Conservation (phyloP, 352 stramenopile genomes). For the Phytophthora sp. region DNA sequence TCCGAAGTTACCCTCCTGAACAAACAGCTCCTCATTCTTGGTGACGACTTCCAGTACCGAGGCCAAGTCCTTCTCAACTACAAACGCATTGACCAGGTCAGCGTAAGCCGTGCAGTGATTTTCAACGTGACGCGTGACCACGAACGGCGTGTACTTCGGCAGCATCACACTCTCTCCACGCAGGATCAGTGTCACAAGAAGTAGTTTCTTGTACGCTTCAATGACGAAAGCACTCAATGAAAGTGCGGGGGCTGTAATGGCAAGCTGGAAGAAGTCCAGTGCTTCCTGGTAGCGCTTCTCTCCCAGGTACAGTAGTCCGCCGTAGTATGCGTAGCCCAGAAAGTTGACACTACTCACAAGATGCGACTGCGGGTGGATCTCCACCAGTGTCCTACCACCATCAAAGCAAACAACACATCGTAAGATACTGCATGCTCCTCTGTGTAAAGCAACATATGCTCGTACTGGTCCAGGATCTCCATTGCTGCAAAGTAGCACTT, state of each 20-base stretch:
- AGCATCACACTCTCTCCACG: constrained; percentile 57
- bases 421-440: too few relatives aligned
- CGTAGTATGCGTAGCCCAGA: constrained; percentile 87
- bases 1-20: constrained; percentile 70
- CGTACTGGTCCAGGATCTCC: constrained; percentile 73
- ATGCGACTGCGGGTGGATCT: constrained; percentile 68
- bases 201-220: constrained; percentile 85
- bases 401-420: constrained; percentile 14
- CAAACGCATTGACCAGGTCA: constrained; percentile 65
- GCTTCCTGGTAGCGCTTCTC: constrained; percentile 82
- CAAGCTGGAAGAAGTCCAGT: constrained; percentile 74
- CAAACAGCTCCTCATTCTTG: constrained; percentile 54
- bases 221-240: constrained; percentile 82
- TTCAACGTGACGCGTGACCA: constrained; percentile 75
- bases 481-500: constrained; percentile 81
- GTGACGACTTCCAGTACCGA: constrained; percentile 40
- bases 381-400: constrained; percentile 61
- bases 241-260: constrained; percentile 73
- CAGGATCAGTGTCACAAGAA: constrained; percentile 71
- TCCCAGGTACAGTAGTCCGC: constrained; percentile 71
- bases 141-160: constrained; percentile 84
- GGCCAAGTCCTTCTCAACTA: constrained; percentile 40
- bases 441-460: too few relatives aligned
- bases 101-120: constrained; percentile 67
- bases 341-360: constrained; percentile 69